Conservation (phyloP, 2,329 filamentous ascomycete species). For the Paecilomyces variotii region DNA sequence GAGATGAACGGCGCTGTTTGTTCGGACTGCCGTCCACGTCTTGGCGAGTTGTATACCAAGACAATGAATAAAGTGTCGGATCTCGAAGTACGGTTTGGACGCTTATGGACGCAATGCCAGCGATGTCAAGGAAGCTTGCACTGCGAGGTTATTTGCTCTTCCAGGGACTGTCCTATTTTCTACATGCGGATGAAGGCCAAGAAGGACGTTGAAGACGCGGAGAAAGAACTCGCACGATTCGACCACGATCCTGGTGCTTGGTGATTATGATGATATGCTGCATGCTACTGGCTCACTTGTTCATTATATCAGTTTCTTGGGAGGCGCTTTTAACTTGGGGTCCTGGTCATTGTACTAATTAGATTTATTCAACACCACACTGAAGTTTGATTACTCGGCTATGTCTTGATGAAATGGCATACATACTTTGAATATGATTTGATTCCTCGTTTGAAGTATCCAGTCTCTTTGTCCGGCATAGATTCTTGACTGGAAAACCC, state of each 20-base stretch:
- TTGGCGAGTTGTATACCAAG: slow-evolving; percentile 90
- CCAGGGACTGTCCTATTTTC: slow-evolving; percentile 95
- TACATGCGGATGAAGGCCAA: slow-evolving; percentile 99
- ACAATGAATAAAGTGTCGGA: slow-evolving; percentile 82
- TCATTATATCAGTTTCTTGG: background rate
- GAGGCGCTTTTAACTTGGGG: slow-evolving; percentile 9
- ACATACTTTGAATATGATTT: background rate
- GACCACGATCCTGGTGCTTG: slow-evolving; percentile 73
- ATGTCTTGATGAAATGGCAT: background rate
- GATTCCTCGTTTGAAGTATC: no score
- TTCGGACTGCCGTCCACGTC: slow-evolving; percentile 70
- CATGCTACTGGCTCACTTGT: background rate
- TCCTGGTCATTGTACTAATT: background rate
- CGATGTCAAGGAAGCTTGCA: slow-evolving; percentile 96
- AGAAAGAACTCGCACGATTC: slow-evolving; percentile 82
- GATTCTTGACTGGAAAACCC: background rate
- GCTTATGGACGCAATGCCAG: slow-evolving; percentile 97
- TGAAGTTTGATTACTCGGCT: background rate
- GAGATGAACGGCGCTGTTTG: slow-evolving; percentile 84
- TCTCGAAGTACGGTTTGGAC: slow-evolving; percentile 82
- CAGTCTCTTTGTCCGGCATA: background rate
- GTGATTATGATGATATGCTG: slow-evolving; percentile 30
- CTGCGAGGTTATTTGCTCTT: slow-evolving; percentile 95
- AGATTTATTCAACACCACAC: slow-evolving; percentile 8
- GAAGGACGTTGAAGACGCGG: slow-evolving; percentile 94